Evolutionary conservation across 2,329 filamentous ascomycete genomes (phyloP).

Genomic region (Dactylellina parvicollis): DNA sequence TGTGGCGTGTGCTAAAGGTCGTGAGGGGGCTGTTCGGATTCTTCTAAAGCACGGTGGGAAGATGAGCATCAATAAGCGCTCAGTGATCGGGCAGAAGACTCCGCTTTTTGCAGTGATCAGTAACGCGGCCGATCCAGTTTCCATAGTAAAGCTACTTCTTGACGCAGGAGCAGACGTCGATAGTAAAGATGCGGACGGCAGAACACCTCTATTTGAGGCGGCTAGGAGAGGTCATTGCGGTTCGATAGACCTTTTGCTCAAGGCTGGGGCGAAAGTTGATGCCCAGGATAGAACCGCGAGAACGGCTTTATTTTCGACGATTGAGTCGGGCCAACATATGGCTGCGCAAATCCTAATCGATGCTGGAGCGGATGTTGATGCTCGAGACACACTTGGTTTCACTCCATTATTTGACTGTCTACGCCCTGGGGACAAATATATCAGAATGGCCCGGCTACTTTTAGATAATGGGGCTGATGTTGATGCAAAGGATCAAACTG

Average conservation of each 20-base stretch:
- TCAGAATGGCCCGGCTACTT: slow-evolving; percentile 13
- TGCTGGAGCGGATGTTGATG: slow-evolving; percentile 28
- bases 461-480: slow-evolving; percentile 16
- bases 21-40: not conserved
- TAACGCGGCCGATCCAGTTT: not conserved
- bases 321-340: slow-evolving; percentile 4
- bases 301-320: slow-evolving; percentile 19
- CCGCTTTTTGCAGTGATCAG: slow-evolving; percentile 14
- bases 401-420: slow-evolving; percentile 22
- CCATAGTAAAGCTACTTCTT: slow-evolving; percentile 27
- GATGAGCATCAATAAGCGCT: slow-evolving; percentile 1
- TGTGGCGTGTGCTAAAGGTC: slow-evolving; percentile 7
- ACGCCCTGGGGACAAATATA: slow-evolving; percentile 8
- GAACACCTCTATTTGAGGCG: slow-evolving; percentile 15
- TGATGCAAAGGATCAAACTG: slow-evolving; percentile 5
- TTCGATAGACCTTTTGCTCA: slow-evolving; percentile 3
- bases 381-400: slow-evolving; percentile 6
- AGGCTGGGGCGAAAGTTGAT: slow-evolving; percentile 5
- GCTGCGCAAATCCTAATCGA: slow-evolving; percentile 22
- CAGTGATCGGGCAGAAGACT: not conserved
- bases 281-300: not conserved
- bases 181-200: slow-evolving; percentile 8
- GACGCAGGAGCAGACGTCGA: slow-evolving; percentile 20
- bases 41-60: slow-evolving; percentile 18
- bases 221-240: slow-evolving; percentile 15